Evolutionary conservation across 2,329 filamentous ascomycete genomes (phyloP).

Genomic region (Emergomyces pasteurianus): DNA sequence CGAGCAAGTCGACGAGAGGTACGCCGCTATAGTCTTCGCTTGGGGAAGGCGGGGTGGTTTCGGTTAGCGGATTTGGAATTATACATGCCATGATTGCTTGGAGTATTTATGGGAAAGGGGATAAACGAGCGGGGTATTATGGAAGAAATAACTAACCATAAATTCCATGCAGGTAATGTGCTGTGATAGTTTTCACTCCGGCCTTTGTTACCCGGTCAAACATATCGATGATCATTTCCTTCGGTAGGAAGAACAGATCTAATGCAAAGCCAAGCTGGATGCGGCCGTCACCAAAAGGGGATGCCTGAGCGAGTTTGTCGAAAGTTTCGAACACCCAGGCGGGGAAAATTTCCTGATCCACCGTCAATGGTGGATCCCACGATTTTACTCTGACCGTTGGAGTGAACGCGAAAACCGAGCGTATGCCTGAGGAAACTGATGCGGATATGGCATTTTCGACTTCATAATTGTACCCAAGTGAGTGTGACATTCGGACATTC

Average conservation of each 20-base stretch:
- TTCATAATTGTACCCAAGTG: slow-evolving; percentile 5
- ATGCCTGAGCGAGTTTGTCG: slow-evolving; percentile 7
- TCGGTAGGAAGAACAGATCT: slow-evolving; percentile 17
- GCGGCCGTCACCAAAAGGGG: slow-evolving; percentile 16
- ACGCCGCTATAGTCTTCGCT: not conserved
- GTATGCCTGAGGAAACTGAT: slow-evolving; percentile 18
- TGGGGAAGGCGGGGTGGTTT: not conserved
- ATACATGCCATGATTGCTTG: too few relatives aligned
- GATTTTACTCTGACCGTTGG: slow-evolving; percentile 12
- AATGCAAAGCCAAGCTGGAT: slow-evolving; percentile 20
- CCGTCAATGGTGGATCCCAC: slow-evolving; percentile 14
- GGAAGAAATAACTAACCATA: not conserved
- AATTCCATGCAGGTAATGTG: slow-evolving; percentile 13
- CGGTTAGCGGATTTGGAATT: too few relatives aligned
- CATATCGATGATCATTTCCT: slow-evolving; percentile 14
- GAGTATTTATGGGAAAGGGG: too few relatives aligned
- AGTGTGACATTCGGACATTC: not conserved
- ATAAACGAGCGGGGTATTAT: too few relatives aligned
- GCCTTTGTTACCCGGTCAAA: slow-evolving; percentile 10
- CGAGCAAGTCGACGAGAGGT: slow-evolving; percentile 3
- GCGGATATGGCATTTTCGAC: slow-evolving; percentile 14
- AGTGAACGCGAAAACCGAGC: slow-evolving; percentile 19
- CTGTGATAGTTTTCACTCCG: slow-evolving; percentile 17
- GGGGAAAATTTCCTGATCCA: slow-evolving; percentile 11
- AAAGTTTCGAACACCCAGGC: slow-evolving; percentile 17